Base-by-base conservation (phyloP, 2,329 filamentous ascomycete genomes). In the Calonectria hongkongensis region DNA sequence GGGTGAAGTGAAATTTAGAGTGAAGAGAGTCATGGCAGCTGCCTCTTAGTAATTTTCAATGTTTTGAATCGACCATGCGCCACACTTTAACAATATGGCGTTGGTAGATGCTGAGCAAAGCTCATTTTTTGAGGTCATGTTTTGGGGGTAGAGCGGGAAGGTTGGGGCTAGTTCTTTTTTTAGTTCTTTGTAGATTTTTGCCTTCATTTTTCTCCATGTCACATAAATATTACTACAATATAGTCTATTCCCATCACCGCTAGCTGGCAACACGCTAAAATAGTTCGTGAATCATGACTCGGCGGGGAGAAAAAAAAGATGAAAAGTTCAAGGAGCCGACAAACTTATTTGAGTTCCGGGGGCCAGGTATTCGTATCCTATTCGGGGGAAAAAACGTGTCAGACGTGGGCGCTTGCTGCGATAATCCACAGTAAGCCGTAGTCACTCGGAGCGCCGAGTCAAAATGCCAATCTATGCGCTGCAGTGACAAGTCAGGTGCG, bases 361-460 rank as follows among this genome's bases (percentile, higher is more conserved):
- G n/a, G 54, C 39, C n/a, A 12, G 33, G n/a, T 18, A 18, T 41
- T 60, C 33, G 12, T 41, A 12, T 41, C 7, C 54, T 25, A 39
- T 28, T 36, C 25, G 43, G 30, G 56, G 18, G 21, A 21, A 16
- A 21, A 16, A 33, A 16, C 50, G 54, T 50, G 39, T 47, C 15
- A 48, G 47, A 36, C 36, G 18, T 33, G 47, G 45, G 39, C 21
- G 39, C 30, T 30, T 63, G 8, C 18, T 41, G 56, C 30, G 28
- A 33, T n/a, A 50, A 28, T 65, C 60, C 36, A 56, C 60, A 50
- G 50, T 66, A 70, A 66, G 62, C 60, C 68, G 68, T 28, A 39
- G 45, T 21, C 30, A 33, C 3, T 50, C 60, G 68, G 68, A 66
- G 48, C 6, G 60, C 27, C 60, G 65, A 48, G 41, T 27, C 12